These are phyloP conservation scores for Alternaria sp. DNA, from an alignment of 2,329 filamentous ascomycete species.

Conservation along the genomic window DNA sequence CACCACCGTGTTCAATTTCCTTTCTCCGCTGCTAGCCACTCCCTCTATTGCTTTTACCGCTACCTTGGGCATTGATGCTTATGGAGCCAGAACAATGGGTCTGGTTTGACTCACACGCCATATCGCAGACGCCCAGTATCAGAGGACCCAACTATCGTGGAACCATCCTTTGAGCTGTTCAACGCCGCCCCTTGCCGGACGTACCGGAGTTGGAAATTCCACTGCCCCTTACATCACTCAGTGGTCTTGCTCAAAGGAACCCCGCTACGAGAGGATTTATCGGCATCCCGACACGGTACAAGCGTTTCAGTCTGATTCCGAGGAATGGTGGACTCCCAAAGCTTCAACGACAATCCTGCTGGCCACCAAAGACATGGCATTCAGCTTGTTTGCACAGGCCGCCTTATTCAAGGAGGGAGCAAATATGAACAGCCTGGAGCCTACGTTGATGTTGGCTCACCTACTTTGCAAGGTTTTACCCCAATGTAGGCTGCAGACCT, in stretches of 20 bases:
- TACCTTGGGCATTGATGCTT: background rate
- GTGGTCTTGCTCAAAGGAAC: background rate
- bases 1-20: conserved; percentile 22
- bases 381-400: background rate
- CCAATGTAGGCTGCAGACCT: background rate
- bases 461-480: background rate
- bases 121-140: conserved; percentile 3
- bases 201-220: background rate
- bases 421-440: background rate
- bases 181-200: conserved; percentile 2
- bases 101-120: conserved; percentile 8
- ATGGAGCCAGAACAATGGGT: background rate
- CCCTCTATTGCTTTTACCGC: background rate
- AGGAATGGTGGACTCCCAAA: background rate
- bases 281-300: background rate
- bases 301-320: background rate
- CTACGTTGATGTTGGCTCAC: background rate
- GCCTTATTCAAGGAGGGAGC: background rate
- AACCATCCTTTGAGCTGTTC: background rate
- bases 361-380: background rate
- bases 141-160: background rate
- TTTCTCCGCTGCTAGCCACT: conserved; percentile 10
- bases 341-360: background rate
- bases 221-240: background rate
- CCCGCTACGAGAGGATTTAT: background rate